phyloP scores from a whole-genome alignment of 2,329 filamentous ascomycete genomes.

The Sclerotinia sclerotiorum region DNA sequence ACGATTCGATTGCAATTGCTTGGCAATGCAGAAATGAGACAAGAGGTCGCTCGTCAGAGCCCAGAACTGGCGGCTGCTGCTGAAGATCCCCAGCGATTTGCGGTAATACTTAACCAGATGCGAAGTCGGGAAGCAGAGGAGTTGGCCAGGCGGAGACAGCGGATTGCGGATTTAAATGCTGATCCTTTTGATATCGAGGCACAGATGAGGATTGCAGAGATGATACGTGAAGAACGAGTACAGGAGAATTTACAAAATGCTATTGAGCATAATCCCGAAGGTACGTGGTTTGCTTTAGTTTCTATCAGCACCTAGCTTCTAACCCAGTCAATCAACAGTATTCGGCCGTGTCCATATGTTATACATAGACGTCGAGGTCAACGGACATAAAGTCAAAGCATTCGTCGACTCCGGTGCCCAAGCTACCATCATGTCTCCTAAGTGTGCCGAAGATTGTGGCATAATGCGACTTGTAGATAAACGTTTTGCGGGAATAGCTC shows the following conservation, averaged over 20 bases:
- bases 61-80: slow-evolving; percentile 76
- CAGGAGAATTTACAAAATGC: slow-evolving; percentile 95
- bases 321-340: slow-evolving; percentile 52
- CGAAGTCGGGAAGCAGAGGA: slow-evolving; percentile 69
- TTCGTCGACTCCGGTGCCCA: slow-evolving; percentile 97
- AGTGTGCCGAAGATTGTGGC: slow-evolving; percentile 85
- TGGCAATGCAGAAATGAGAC: slow-evolving; percentile 70
- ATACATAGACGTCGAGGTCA: slow-evolving; percentile 94
- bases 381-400: slow-evolving; percentile 87
- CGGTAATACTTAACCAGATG: slow-evolving; percentile 66
- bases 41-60: slow-evolving; percentile 68
- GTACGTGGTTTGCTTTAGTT: slow-evolving; percentile 52
- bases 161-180: slow-evolving; percentile 82
- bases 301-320: background rate
- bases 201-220: slow-evolving; percentile 90
- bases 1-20: slow-evolving; percentile 79
- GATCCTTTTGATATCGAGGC: slow-evolving; percentile 94
- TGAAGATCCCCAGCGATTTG: slow-evolving; percentile 74
- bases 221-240: slow-evolving; percentile 91
- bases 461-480: slow-evolving; percentile 96
- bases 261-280: slow-evolving; percentile 96
- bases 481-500: slow-evolving; percentile 86
- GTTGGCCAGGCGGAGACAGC: slow-evolving; percentile 74
- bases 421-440: slow-evolving; percentile 97
- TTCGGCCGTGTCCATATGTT: slow-evolving; percentile 96